A percentile compares a stretch with the other conserved stretches of the same genome.
These are phyloP conservation scores for Plasmodium berghei DNA, from an alignment of 169 alveolate species.

Conservation along the genomic window DNA sequence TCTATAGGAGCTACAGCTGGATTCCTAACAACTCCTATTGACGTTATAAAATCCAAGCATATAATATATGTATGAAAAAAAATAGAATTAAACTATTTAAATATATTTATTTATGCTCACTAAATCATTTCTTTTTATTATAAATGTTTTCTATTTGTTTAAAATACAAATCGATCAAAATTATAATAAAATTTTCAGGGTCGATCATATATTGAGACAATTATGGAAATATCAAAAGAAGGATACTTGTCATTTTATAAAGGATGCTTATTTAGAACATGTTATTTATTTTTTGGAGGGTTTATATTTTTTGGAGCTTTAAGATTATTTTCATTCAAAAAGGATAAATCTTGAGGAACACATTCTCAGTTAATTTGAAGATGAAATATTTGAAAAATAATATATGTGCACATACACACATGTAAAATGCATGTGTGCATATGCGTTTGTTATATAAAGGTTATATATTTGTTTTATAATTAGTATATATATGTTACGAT, in stretches of 20 bases:
- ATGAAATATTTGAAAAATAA: background rate
- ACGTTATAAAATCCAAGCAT: conserved; percentile 96
- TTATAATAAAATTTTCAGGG: conserved; percentile 35
- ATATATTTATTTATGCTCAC: background rate
- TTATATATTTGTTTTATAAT: too few relatives aligned
- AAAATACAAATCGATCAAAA: background rate
- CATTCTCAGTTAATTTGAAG: background rate
- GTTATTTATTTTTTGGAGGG: conserved; percentile 65
- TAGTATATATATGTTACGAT: too few relatives aligned
- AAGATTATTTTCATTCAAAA: conserved; percentile 51
- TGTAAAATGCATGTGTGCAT: too few relatives aligned
- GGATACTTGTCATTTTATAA: conserved; percentile 59
- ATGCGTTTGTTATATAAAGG: too few relatives aligned
- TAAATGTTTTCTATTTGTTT: background rate
- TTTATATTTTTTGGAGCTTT: conserved; percentile 57
- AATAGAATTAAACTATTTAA: background rate
- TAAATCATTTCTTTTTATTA: background rate
- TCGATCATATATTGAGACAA: conserved; percentile 17
- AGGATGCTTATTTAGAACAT: conserved; percentile 44
- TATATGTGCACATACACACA: too few relatives aligned
- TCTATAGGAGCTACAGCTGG: conserved; percentile 96
- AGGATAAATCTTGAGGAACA: background rate
- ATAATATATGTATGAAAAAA: conserved; percentile 91
- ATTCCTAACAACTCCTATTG: conserved; percentile 95
- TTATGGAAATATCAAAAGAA: conserved; percentile 37